A percentile compares a stretch with the other conserved stretches of the same genome.
Conservation (phyloP, 2,329 filamentous ascomycete species). For the Epichloe brachyelytri region DNA sequence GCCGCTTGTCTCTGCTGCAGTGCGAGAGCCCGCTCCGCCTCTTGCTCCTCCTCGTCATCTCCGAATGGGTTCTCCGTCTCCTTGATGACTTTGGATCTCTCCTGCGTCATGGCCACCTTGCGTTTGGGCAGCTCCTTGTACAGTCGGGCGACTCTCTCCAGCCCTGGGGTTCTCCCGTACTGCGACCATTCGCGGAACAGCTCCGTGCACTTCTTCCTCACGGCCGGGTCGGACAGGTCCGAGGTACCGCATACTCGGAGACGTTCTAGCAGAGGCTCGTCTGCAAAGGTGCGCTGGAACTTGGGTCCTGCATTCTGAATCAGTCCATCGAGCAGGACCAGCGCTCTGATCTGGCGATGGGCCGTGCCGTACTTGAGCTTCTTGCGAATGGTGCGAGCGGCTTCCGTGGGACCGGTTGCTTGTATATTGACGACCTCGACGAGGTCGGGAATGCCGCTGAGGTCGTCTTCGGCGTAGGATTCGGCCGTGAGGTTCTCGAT, state of each 20-base stretch:
- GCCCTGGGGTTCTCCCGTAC: constrained; percentile 68
- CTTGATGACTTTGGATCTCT: constrained; percentile 68
- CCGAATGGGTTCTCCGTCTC: constrained; percentile 67
- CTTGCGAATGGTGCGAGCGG: constrained; percentile 84
- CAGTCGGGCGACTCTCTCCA: constrained; percentile 66
- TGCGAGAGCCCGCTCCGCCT: constrained; percentile 21
- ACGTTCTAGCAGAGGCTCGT: constrained; percentile 84
- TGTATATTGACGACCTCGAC: constrained; percentile 91
- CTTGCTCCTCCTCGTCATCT: constrained; percentile 51
- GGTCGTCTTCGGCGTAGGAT: constrained; percentile 78
- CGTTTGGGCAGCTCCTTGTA: constrained; percentile 54
- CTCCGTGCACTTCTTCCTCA: constrained; percentile 77
- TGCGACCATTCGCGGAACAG: constrained; percentile 83
- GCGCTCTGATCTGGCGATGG: constrained; percentile 81
- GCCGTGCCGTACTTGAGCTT: constrained; percentile 96
- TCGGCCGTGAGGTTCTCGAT: constrained; percentile 86
- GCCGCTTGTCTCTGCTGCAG: constrained; percentile 13
- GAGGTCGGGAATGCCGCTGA: constrained; percentile 83
- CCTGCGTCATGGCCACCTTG: constrained; percentile 62
- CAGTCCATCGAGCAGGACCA: constrained; percentile 80
- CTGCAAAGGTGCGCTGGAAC: constrained; percentile 78
- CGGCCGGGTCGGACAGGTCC: constrained; percentile 67
- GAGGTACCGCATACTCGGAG: constrained; percentile 80
- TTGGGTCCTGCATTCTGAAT: constrained; percentile 86
- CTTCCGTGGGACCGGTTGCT: constrained; percentile 72